These are phyloP conservation scores for Tillandsia fasciculata DNA, from an alignment of 176 grass and related monocot genomes.

Conservation along the genomic window DNA sequence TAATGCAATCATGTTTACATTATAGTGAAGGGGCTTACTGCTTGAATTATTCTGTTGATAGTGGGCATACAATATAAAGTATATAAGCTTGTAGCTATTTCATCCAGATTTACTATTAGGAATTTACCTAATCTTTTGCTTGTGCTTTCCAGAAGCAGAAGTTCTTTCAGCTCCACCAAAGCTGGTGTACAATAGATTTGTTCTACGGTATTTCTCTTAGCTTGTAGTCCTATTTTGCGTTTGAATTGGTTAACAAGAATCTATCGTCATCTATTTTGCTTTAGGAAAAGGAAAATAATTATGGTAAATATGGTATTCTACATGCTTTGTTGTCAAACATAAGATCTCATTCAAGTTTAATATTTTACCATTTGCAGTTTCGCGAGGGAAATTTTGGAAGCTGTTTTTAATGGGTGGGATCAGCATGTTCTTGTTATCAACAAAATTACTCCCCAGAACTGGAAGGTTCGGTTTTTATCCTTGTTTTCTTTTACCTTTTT, in stretches of 20 bases:
- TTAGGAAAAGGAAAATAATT: neutral
- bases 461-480: constrained; percentile 57
- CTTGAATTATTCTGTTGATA: too few species aligned
- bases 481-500: neutral
- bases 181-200: constrained; percentile 87
- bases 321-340: neutral
- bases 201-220: constrained; percentile 43
- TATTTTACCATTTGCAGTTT: constrained; percentile 37
- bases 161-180: constrained; percentile 95
- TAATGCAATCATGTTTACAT: too few species aligned
- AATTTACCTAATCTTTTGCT: neutral
- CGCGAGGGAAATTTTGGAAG: constrained; percentile 60
- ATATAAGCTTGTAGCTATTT: too few species aligned
- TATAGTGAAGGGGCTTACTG: too few species aligned
- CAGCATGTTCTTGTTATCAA: constrained; percentile 65
- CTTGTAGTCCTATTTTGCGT: neutral
- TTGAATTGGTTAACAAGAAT: neutral
- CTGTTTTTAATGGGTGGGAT: constrained; percentile 73
- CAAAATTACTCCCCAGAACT: constrained; percentile 83
- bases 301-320: neutral
- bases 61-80: too few species aligned
- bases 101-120: neutral
- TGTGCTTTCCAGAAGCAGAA: constrained; percentile 58
- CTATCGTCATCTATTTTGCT: neutral
- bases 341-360: neutral